phyloP scores from a whole-genome alignment of 1,139 yeast species.

The Suhomyces taliae region DNA sequence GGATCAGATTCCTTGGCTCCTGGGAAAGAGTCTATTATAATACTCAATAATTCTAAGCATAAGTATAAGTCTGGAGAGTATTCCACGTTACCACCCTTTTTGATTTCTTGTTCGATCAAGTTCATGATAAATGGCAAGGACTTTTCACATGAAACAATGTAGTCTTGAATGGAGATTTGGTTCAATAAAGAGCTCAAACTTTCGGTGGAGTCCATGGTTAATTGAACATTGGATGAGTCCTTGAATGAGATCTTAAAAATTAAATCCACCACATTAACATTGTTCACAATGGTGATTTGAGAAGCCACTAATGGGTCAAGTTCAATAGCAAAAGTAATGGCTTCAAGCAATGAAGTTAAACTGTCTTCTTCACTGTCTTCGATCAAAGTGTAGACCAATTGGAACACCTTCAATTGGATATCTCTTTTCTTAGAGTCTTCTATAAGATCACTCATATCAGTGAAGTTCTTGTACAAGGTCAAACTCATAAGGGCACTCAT shows the following conservation, averaged over 20 bases:
- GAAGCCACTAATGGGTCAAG: constrained; percentile 40
- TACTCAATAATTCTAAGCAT: constrained; percentile 64
- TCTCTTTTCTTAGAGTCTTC: constrained; percentile 17
- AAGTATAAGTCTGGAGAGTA: constrained; percentile 64
- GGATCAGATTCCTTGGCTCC: constrained; percentile 17
- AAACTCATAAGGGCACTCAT: constrained; percentile 53
- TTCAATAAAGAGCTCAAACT: constrained; percentile 59
- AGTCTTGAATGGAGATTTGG: constrained; percentile 45
- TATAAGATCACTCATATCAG: constrained; percentile 31
- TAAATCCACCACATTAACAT: constrained; percentile 44
- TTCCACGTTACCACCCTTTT: constrained; percentile 24
- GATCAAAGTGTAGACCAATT: constrained; percentile 40
- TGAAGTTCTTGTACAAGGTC: constrained; percentile 52
- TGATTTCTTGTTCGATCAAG: constrained; percentile 28
- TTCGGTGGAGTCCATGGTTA: constrained; percentile 62
- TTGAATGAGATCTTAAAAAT: constrained; percentile 66
- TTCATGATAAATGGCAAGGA: constrained; percentile 54
- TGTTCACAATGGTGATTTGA: constrained; percentile 19
- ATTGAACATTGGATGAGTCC: constrained; percentile 74
- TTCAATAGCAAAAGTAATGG: constrained; percentile 56
- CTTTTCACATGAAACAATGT: constrained; percentile 47
- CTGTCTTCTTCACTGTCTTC: constrained; percentile 80
- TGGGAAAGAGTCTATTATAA: constrained; percentile 50
- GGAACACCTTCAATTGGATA: constrained; percentile 31
- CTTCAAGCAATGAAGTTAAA: constrained; percentile 72